Evolutionary conservation across 345 rosid species (phyloP).

Genomic region (Acer negundo): DNA sequence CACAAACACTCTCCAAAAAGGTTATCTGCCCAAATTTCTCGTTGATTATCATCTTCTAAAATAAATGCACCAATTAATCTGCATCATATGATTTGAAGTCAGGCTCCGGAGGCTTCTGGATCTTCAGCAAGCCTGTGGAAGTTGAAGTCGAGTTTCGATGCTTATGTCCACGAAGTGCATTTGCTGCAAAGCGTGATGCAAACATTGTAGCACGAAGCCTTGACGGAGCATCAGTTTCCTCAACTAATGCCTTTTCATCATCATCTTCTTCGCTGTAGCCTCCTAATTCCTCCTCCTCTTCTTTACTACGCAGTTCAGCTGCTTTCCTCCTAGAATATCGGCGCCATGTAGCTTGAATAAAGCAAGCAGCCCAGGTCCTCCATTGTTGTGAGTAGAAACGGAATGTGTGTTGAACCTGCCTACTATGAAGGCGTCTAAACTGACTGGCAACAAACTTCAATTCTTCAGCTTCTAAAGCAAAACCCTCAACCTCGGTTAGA

Average conservation of each 20-base stretch:
- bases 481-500: constrained; percentile 79
- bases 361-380: constrained; percentile 91
- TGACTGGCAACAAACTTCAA: constrained; percentile 84
- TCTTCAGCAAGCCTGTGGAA: constrained; percentile 37
- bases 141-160: constrained; percentile 24
- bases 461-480: constrained; percentile 86
- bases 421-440: constrained; percentile 83
- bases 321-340: constrained; percentile 58
- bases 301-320: constrained; percentile 54
- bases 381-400: constrained; percentile 93
- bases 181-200: constrained; percentile 80
- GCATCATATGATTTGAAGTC: constrained; percentile 43
- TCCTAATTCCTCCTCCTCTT: constrained; percentile 50
- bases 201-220: constrained; percentile 62
- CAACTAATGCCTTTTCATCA: constrained; percentile 33
- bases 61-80: constrained; percentile 7
- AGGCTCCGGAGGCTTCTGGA: constrained; percentile 85
- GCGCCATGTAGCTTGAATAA: constrained; percentile 83
- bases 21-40: neutral
- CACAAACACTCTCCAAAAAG: neutral
- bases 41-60: neutral
- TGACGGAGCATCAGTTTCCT: constrained; percentile 27
- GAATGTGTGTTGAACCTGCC: constrained; percentile 84
- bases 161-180: constrained; percentile 59
- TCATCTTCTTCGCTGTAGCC: constrained; percentile 25